These are phyloP conservation scores for Graphilbum fragrans DNA, from an alignment of 2,329 filamentous ascomycete species.

Conservation along the genomic window DNA sequence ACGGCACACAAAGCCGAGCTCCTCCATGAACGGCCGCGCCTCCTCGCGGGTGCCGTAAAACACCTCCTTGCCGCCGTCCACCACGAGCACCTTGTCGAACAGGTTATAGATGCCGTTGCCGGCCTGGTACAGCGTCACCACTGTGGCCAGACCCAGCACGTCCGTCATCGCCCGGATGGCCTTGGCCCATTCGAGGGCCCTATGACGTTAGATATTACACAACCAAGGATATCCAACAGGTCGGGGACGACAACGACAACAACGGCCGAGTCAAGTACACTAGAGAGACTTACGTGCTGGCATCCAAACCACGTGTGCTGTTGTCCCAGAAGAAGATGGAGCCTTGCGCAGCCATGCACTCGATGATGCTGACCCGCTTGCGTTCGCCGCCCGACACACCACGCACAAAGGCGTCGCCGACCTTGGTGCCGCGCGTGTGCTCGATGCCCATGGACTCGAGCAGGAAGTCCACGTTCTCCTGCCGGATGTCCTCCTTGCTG, in stretches of 20 bases:
- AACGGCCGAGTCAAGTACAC: too few species aligned
- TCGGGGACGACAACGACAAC: too few species aligned
- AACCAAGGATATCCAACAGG: too few species aligned
- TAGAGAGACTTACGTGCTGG: constrained; percentile 36
- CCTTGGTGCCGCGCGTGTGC: constrained; percentile 53
- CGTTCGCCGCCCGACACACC: constrained; percentile 50
- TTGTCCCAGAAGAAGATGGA: constrained; percentile 64
- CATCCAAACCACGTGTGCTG: constrained; percentile 52
- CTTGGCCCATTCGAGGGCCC: constrained; percentile 53
- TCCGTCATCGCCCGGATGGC: constrained; percentile 55
- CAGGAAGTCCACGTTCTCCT: constrained; percentile 38
- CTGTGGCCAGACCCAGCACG: constrained; percentile 45
- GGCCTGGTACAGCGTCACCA: constrained; percentile 55
- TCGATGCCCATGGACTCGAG: constrained; percentile 46
- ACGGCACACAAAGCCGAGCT: constrained; percentile 51
- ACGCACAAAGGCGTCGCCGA: constrained; percentile 55
- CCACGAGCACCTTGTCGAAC: constrained; percentile 65
- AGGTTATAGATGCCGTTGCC: constrained; percentile 52
- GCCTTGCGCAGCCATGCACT: constrained; percentile 48
- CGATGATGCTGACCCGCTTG: constrained; percentile 66
- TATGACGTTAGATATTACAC: neutral
- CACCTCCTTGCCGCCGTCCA: constrained; percentile 53
- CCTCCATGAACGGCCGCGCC: constrained; percentile 52
- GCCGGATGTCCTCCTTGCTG: constrained; percentile 30
- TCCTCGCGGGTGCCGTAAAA: constrained; percentile 50